A percentile compares a stretch with the other conserved stretches of the same genome.
These are phyloP conservation scores for Rosa hybrid DNA, from an alignment of 331 rosid genomes.

Conservation along the genomic window DNA sequence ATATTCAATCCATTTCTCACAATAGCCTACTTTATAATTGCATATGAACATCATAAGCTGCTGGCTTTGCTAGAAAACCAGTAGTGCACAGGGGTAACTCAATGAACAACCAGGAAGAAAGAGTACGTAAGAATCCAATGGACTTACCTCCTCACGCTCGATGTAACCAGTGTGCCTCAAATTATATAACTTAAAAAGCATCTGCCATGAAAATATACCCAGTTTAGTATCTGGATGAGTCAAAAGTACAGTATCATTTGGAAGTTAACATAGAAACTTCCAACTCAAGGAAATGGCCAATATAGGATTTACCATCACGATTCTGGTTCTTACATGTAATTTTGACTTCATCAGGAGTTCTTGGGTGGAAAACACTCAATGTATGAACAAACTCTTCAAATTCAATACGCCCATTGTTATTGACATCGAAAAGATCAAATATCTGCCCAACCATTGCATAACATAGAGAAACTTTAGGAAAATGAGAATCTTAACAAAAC, in stretches of 20 bases:
- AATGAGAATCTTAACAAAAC: neutral
- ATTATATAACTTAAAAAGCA: conserved; percentile 63
- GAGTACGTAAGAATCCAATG: neutral
- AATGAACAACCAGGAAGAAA: neutral
- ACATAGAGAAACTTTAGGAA: neutral
- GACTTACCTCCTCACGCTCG: conserved; percentile 42
- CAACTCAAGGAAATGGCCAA: neutral
- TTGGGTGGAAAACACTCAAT: conserved; percentile 58
- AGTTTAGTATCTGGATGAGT: neutral
- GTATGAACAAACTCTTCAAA: conserved; percentile 65
- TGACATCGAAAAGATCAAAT: conserved; percentile 56
- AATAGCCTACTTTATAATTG: too few species aligned
- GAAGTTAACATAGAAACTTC: neutral
- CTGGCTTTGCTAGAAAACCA: too few species aligned
- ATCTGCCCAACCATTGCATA: conserved; percentile 36
- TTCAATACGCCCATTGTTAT: conserved; percentile 49
- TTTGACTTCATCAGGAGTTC: conserved; percentile 47
- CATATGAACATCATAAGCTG: too few species aligned
- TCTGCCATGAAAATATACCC: conserved; percentile 29
- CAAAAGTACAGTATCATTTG: neutral
- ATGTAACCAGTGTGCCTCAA: conserved; percentile 58
- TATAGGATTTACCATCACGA: neutral
- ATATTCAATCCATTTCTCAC: too few species aligned
- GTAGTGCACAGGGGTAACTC: too few species aligned
- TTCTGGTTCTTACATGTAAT: conserved; percentile 41